Evolutionary conservation across 78 protist species (phyloP).

Genomic region (Chrysochromulina tobinii): DNA sequence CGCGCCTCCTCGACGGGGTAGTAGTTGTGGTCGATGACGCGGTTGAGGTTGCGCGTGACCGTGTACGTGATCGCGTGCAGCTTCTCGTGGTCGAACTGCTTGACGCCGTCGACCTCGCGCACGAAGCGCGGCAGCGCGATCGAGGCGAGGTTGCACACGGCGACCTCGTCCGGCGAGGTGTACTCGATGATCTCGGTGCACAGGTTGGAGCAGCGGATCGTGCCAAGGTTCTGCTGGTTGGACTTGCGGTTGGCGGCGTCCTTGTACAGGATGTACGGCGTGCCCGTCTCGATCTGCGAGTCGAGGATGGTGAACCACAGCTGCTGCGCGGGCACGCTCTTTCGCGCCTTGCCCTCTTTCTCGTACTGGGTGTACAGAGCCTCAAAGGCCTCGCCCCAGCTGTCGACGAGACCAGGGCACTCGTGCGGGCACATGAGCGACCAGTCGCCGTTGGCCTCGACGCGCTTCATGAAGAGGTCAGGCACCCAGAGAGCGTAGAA

Average conservation of each 20-base stretch:
- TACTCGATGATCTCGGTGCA: constrained; percentile 98
- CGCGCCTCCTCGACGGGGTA: constrained; percentile 96
- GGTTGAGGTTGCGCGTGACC: constrained; percentile 85
- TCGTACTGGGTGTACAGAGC: constrained; percentile 86
- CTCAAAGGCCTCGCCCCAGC: constrained; percentile 85
- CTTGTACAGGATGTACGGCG: constrained; percentile 97
- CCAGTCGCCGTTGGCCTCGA: constrained; percentile 89
- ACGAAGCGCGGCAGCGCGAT: constrained; percentile 89
- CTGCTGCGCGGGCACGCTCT: constrained; percentile 84
- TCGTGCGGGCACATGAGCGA: constrained; percentile 93
- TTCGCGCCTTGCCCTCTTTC: constrained; percentile 71
- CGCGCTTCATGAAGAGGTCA: constrained; percentile 97
- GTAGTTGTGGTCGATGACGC: constrained; percentile 90
- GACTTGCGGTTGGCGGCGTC: constrained; percentile 94
- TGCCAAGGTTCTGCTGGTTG: constrained; percentile 95
- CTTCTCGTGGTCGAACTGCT: too few relatives aligned
- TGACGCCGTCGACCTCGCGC: too few relatives aligned
- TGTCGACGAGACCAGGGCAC: constrained; percentile 87
- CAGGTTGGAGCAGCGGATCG: constrained; percentile 92
- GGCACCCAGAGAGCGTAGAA: constrained; percentile 98
- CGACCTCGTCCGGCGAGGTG: constrained; percentile 92
- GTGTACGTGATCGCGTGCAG: not conserved
- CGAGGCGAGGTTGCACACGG: constrained; percentile 98
- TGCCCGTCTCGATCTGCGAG: constrained; percentile 97
- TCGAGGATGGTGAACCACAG: constrained; percentile 96